Evolutionary conservation across 352 stramenopile species (phyloP), one percentile per base, ranked within the genome.

Genomic region (Blastocystis sp.): DNA sequence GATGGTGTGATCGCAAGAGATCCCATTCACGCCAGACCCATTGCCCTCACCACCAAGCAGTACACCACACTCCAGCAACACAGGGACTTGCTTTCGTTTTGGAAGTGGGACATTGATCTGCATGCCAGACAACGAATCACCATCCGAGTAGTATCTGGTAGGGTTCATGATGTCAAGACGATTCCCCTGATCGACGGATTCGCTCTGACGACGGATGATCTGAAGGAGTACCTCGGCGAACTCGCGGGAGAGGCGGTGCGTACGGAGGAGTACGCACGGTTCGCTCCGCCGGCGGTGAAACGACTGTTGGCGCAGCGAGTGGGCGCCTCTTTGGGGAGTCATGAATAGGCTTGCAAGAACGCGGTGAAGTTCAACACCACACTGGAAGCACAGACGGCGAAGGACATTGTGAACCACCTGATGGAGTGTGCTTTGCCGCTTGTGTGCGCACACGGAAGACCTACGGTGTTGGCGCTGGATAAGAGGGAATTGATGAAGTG

Each of bases 101-200:
- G 66, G 66, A 38, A 45, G 19, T 76, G 53, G 2, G 19, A 41
- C 7, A 76, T 76, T 28, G 41, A 40, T 34, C 0, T 9, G 23
- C 3, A 52, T 17, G 38, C 40, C 48, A 76, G 1, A 21, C 11
- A 40, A n/a, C 2, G 28, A 2, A 4, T 56, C 14, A 23, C 14
- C n/a, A 21, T 76, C 1, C 34, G 53, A n/a, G 66, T 76, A 56
- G 19, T n/a, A 3, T 14, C 7, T 9, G 10, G 21, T 1, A 9
- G 7, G n/a, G 10, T 2, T 17, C 11, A 23, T 56, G 5, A 48
- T 52, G 28, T 76, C n/a, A n/a, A 76, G 66, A 48, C 66, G n/a
- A 56, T 76, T 76, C 66, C 66, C 5, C 23, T 45, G 21, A 76
- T 76, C 48, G 66, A 76, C 14, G 66, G 66, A 76, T 76, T 76